Evolutionary conservation across 441 rosid genomes (phyloP).

Genomic region (Kokia cookei): DNA sequence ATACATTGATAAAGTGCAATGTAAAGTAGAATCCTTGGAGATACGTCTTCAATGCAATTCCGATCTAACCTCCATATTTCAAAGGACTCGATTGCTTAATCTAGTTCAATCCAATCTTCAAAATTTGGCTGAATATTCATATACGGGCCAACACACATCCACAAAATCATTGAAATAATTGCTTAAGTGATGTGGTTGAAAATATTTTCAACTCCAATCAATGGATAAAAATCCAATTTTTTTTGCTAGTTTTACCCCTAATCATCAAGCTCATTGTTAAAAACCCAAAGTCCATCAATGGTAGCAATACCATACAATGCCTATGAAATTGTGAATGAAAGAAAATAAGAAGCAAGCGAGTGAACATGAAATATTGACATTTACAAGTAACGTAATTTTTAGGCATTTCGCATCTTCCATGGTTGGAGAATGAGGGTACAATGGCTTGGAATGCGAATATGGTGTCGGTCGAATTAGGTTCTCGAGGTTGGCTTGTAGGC

Average conservation of each 20-base stretch:
- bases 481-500: conserved; percentile 32
- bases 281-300: conserved; percentile 16
- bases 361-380: conserved; percentile 17
- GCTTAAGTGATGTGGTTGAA: no score
- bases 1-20: no score
- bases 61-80: no score
- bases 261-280: conserved; percentile 14
- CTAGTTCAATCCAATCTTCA: no score
- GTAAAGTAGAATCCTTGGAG: no score
- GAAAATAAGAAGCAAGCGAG: conserved; percentile 36
- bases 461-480: conserved; percentile 35
- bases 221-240: conserved; percentile 22
- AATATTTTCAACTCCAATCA: not conserved
- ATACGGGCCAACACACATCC: no score
- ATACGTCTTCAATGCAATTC: no score
- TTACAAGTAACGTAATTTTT: conserved; percentile 22
- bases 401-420: conserved; percentile 18
- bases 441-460: conserved; percentile 33
- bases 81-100: no score
- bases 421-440: conserved; percentile 33
- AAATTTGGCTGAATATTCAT: no score
- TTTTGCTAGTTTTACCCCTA: no score
- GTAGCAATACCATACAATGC: conserved; percentile 36
- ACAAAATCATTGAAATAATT: no score
- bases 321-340: conserved; percentile 40